Evolutionary conservation across 2,329 filamentous ascomycete species (phyloP), one percentile per base, ranked within the genome.

Genomic region (Fusarium musae): DNA sequence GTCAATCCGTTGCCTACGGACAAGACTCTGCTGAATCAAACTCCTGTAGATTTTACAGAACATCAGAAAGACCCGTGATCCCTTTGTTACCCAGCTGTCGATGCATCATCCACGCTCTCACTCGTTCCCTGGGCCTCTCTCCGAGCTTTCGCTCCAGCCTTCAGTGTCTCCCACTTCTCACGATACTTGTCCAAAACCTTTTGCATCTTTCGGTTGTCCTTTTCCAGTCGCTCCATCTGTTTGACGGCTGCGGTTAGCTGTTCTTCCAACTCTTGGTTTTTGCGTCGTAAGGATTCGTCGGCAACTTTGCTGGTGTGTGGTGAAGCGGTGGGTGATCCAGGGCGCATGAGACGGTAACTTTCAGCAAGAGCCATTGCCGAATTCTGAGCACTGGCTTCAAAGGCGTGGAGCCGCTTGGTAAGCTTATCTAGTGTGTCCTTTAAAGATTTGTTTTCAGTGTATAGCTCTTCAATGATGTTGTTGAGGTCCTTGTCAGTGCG

Each of bases 361-460:
- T 98, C 94, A 19, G 95, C 93, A 39, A 98, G 88, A 6, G 94
- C 94, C 83, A 95, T 89, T 59, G 93, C 93, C 42, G 93, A 95
- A 72, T 92, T 94, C 82, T 98, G 96, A 1, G 95, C 94, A 77
- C 94, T 95, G 43, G 94, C 92, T 82, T 99, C 96, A 84, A 97
- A 99, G 70, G 95, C 93, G 77, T 96, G 93, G n/a, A 99, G 88
- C 2, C 96, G 90, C 76, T 93, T 93, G 70, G 93, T 93, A 40
- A 98, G 88, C 56, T 94, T 94, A 82, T 98, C 95, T 13, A 97
- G 90, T 76, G 95, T 91, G 64, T 93, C 90, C 78, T 96, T 96
- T 57, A 98, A 87, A 15, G 93, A 93, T 70, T 93, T 89, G 81
- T 98, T 99, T 79, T 98, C 94, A 54, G 96, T 89, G 72, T 93